Evolutionary conservation across 495 filamentous ascomycete species (phyloP), one percentile per base, ranked within the genome.

Genomic region (Neurospora sp.): DNA sequence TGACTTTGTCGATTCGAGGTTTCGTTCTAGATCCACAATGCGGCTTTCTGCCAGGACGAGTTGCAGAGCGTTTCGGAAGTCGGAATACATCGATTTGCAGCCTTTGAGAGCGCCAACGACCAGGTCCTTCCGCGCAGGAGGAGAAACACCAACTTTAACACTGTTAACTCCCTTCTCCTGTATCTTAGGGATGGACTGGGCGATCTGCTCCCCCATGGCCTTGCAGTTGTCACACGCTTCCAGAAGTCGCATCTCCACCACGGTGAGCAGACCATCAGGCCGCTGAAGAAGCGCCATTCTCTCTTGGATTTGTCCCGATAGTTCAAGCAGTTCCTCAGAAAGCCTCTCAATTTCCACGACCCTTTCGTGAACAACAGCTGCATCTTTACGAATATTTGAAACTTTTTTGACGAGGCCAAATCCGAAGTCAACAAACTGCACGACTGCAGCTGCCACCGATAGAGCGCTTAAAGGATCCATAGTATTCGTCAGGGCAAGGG

Each of bases 381-480:
- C 44, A 22, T 48, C 44, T 48, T 11, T 48, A 9, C n/a, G 44
- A 11, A 48, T 20, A 48, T 48, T 22, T 11, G 44, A 48, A 1
- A 9, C n/a, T 20, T 22, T 48, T 22, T 48, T 48, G n/a, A 48
- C 44, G 4, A 48, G 44, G 44, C 44, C 44, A 11, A 22, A 20
- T 22, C 44, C 44, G 44, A 48, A 44, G 41, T 44, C 41, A 7
- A 48, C 44, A 5, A 48, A 48, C 44, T 48, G 44, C 44, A 48
- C 44, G 44, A 70, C 69, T 10, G 69, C 37, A 18, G 31, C 20
- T 7, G 74, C 74, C 1, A 75, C 31, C 53, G 53, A 59, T 16
- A 75, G 20, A 70, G 74, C 74, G 14, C 42, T 70, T 8, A 75
- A 9, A 27, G 71, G 71, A 39, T 75, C 73, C 73, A 75, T 75